Base-by-base conservation (phyloP, 1,139 yeast species). In the Yamadazyma mexicana region DNA sequence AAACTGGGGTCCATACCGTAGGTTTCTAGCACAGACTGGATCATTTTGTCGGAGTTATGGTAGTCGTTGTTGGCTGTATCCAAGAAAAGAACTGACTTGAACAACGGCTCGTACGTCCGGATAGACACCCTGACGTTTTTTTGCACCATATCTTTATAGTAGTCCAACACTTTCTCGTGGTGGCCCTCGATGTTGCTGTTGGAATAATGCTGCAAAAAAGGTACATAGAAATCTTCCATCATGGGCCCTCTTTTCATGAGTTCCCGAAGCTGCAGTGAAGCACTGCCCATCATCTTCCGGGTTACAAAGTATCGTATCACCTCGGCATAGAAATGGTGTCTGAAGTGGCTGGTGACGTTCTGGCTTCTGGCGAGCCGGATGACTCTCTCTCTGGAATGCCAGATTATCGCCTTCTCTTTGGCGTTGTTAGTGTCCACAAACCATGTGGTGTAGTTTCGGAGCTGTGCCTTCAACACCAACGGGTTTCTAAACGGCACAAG, bases 81-180 rank as follows among this genome's bases (percentile, higher is more conserved):
- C 34, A 65, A 51, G 42, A 60, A 60, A 6, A 75, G 59, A 16
- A 76, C 59, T 0, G 81, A 64, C 36, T 63, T 59, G 49, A 77
- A 60, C 40, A 77, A 49, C 45, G 58, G 63, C 26, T 59, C 60
- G 42, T 77, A 71, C 0, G 77, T 61, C 15, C 55, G 55, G 0
- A 77, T 57, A 8, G 66, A 56, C 2, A 71, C 52, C 1, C 55
- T 50, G 4, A 69, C 49, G 7, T 64, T 57, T 7, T 52, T 49
- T 3, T 57, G 55, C 2, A 65, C 66, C 73, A 77, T 68, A 34
- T 62, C 59, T 32, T 68, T 59, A 50, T 74, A 78, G 2, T 73
- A 25, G 10, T 58, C 52, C 42, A 69, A 52, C 5, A 65, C 57
- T 40, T 49, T 55, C 20, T 64, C 62, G 48, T 50, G 64, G 11